Conservation (phyloP, 2,329 filamentous ascomycete genomes). For the Paraphoma sp. region DNA sequence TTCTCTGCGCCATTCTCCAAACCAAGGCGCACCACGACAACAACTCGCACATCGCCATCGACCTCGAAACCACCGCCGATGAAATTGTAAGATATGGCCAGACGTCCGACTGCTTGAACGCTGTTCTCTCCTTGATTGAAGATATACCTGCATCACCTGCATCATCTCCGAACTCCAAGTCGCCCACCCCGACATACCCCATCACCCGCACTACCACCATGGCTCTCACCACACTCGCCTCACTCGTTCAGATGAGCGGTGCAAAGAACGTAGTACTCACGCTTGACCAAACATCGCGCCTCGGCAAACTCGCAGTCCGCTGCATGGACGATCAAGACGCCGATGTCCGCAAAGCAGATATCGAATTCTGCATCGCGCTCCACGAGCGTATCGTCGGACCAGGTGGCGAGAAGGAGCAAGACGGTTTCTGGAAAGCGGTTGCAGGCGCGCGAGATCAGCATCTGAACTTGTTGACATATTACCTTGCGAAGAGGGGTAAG, state of each 20-base stretch:
- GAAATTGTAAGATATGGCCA: conserved; percentile 73
- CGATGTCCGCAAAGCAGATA: conserved; percentile 69
- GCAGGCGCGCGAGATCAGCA: conserved; percentile 71
- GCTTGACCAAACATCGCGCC: conserved; percentile 43
- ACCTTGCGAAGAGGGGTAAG: conserved; percentile 64
- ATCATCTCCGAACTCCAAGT: conserved; percentile 39
- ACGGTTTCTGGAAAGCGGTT: conserved; percentile 71
- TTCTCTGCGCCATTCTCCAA: conserved; percentile 70
- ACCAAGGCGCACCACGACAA: conserved; percentile 72
- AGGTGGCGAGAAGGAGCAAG: conserved; percentile 47
- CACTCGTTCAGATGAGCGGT: conserved; percentile 43
- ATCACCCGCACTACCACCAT: conserved; percentile 46
- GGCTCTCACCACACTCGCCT: conserved; percentile 49
- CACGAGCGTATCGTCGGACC: conserved; percentile 56
- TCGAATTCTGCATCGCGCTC: conserved; percentile 77
- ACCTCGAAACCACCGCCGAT: conserved; percentile 75
- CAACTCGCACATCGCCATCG: conserved; percentile 74
- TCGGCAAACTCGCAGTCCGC: conserved; percentile 48
- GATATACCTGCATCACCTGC: conserved; percentile 30
- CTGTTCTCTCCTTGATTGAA: conserved; percentile 48
- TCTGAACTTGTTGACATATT: conserved; percentile 80
- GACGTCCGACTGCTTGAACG: conserved; percentile 58
- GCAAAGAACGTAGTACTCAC: conserved; percentile 40
- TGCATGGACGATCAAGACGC: conserved; percentile 48
- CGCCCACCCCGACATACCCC: conserved; percentile 30